A percentile compares a stretch with the other conserved stretches of the same genome.
phyloP scores from a whole-genome alignment of 176 grass and related monocot species.

The Cymbopogon citratus region DNA sequence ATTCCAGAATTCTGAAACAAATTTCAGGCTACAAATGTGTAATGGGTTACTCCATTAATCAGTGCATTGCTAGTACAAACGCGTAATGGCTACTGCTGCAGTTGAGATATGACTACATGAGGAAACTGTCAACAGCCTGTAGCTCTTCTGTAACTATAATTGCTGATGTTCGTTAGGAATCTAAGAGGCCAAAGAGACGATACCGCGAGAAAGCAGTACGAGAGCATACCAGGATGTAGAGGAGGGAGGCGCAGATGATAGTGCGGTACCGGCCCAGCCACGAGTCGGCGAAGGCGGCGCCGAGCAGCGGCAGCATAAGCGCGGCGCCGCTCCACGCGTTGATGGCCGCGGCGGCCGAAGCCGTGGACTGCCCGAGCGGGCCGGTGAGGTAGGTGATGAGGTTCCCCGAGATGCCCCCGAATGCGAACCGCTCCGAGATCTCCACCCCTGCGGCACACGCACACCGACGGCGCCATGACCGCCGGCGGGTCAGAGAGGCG shows the following conservation, averaged over 20 bases:
- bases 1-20: neutral
- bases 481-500: neutral
- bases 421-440: constrained; percentile 52
- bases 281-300: constrained; percentile 43
- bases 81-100: neutral
- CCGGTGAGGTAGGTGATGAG: constrained; percentile 67
- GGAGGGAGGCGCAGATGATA: too few relatives aligned
- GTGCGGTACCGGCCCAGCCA: too few relatives aligned
- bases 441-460: constrained; percentile 40
- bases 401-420: constrained; percentile 45
- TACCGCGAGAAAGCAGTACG: neutral
- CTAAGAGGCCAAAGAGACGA: neutral
- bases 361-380: too few relatives aligned
- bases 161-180: neutral
- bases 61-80: neutral
- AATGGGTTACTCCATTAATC: neutral
- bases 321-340: too few relatives aligned
- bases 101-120: neutral
- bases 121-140: too few relatives aligned
- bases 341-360: too few relatives aligned
- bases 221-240: neutral
- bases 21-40: neutral
- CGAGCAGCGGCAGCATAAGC: constrained; percentile 18
- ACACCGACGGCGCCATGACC: constrained; percentile 10
- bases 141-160: too few relatives aligned